phyloP scores from a whole-genome alignment of 2,329 filamentous ascomycete genomes.

The Fusarium papillatum region DNA sequence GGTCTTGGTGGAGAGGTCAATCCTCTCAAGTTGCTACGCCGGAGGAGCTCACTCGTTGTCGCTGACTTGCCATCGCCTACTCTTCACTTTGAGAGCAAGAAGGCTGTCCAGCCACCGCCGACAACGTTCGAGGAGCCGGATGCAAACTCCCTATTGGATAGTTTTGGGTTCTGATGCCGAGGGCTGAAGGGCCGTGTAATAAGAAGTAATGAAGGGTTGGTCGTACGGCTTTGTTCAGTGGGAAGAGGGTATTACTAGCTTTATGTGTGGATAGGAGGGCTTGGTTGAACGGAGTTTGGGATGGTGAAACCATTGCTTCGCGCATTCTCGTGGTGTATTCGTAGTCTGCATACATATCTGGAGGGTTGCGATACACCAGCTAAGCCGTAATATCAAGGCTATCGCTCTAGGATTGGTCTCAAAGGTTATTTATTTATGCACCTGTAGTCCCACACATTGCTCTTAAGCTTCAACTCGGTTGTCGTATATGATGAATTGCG shows the following conservation, averaged over 20 bases:
- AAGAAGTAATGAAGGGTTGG: background rate
- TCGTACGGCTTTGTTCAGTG: background rate
- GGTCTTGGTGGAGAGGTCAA: conserved; percentile 66
- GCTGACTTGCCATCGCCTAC: conserved; percentile 73
- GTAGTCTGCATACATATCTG: background rate
- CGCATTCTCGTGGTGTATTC: background rate
- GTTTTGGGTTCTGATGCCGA: conserved; percentile 83
- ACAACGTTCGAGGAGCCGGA: conserved; percentile 95
- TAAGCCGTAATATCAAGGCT: background rate
- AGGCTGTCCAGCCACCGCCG: conserved; percentile 69
- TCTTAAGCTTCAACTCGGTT: background rate
- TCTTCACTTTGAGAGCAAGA: conserved; percentile 54
- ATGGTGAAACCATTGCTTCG: background rate
- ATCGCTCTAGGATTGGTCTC: background rate
- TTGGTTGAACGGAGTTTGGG: conserved; percentile 1
- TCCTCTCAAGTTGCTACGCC: conserved; percentile 76
- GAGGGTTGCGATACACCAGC: background rate
- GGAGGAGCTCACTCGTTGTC: conserved; percentile 84
- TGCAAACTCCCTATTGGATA: conserved; percentile 88
- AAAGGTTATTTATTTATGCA: no score
- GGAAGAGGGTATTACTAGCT: background rate
- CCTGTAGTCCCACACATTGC: background rate
- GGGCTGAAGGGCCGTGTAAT: background rate
- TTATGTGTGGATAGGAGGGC: background rate
- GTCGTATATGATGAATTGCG: no score